Evolutionary conservation across 495 filamentous ascomycete species (phyloP).

Genomic region (Elasticomyces elasticus): DNA sequence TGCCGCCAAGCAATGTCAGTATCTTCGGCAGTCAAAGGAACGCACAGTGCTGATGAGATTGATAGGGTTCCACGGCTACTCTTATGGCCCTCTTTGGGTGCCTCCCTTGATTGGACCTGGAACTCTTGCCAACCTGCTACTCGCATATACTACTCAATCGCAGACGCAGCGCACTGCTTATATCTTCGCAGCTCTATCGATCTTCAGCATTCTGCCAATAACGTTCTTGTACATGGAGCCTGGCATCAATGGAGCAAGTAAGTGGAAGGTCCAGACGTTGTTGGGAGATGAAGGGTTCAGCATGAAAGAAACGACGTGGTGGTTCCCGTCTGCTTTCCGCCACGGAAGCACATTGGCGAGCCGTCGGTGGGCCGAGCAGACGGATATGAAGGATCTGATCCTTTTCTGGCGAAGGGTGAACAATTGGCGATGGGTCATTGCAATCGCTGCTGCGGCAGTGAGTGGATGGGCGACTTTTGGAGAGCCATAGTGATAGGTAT

Average conservation of each 20-base stretch:
- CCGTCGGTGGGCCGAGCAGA: conserved; percentile 21
- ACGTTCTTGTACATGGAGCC: conserved; percentile 29
- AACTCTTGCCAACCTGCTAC: conserved; percentile 16
- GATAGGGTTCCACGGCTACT: conserved; percentile 27
- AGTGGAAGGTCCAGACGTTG: conserved; percentile 29
- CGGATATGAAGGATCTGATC: conserved; percentile 23
- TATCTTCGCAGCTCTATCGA: conserved; percentile 15
- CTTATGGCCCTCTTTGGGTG: conserved; percentile 25
- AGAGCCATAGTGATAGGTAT: neutral
- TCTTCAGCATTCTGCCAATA: conserved; percentile 25
- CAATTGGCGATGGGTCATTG: conserved; percentile 16
- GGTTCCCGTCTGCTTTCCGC: conserved; percentile 13
- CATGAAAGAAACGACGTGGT: conserved; percentile 18
- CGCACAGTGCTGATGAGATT: no score
- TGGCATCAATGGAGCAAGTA: conserved; percentile 26
- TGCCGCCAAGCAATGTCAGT: conserved; percentile 30
- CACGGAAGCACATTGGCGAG: conserved; percentile 19
- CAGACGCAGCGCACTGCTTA: conserved; percentile 3
- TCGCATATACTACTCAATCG: conserved; percentile 16
- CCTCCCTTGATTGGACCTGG: conserved; percentile 25
- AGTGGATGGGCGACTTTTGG: conserved; percentile 21
- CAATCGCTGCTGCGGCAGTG: conserved; percentile 4
- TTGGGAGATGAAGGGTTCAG: conserved; percentile 26
- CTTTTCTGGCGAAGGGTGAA: conserved; percentile 21
- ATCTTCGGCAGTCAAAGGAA: no score